These are phyloP conservation scores for Hypoxylon fuscum DNA, from an alignment of 495 filamentous ascomycete genomes.

Conservation along the genomic window DNA sequence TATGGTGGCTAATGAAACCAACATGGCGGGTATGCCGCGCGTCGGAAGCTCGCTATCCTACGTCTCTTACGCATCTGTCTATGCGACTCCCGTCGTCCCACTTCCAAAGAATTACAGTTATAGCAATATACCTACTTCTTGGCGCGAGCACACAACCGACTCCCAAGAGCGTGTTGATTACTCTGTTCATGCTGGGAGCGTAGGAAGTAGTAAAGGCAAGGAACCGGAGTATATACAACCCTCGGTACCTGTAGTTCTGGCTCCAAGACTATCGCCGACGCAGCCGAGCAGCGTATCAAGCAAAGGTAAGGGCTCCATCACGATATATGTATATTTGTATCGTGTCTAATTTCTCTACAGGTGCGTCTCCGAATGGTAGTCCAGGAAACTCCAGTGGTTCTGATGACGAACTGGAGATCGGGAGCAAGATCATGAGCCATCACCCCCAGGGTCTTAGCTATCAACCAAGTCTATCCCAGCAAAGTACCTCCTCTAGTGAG, in stretches of 20 bases:
- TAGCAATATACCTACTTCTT: conserved; percentile 46
- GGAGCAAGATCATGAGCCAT: conserved; percentile 16
- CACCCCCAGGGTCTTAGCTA: conserved; percentile 13
- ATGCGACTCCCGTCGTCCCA: conserved; percentile 52
- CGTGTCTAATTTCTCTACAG: conserved; percentile 22
- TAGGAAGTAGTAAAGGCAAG: conserved; percentile 35
- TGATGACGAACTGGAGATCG: conserved; percentile 33
- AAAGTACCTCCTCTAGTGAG: conserved; percentile 15
- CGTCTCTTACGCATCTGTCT: conserved; percentile 52
- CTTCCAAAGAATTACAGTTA: conserved; percentile 55
- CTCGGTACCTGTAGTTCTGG: conserved; percentile 9
- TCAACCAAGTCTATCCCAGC: conserved; percentile 15
- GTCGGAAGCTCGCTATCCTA: conserved; percentile 53
- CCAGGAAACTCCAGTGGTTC: conserved; percentile 19
- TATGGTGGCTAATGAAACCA: conserved; percentile 45
- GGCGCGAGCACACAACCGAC: conserved; percentile 36
- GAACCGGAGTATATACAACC: conserved; percentile 28
- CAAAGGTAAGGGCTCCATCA: conserved; percentile 5
- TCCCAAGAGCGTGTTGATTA: conserved; percentile 27
- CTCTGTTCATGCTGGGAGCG: conserved; percentile 18
- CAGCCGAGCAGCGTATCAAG: conserved; percentile 30
- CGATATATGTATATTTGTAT: not conserved
- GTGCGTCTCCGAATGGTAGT: conserved; percentile 10
- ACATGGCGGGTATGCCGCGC: conserved; percentile 48
- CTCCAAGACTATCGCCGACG: conserved; percentile 15